These are phyloP conservation scores for Beauveria bassiana DNA, from an alignment of 2,329 filamentous ascomycete genomes.

Conservation along the genomic window DNA sequence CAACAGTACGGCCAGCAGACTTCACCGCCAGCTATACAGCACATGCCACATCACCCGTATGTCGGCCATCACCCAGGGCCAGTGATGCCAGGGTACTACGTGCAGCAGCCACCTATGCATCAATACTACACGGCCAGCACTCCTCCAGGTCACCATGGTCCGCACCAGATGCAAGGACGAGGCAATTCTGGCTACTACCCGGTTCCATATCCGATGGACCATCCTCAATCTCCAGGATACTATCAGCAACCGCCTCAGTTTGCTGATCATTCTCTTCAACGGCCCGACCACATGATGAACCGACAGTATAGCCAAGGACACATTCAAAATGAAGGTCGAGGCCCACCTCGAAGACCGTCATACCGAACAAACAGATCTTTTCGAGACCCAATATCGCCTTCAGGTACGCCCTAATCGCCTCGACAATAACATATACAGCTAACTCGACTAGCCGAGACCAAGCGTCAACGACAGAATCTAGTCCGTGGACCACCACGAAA, in stretches of 20 bases:
- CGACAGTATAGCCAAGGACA: conserved; percentile 1
- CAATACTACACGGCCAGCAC: conserved; percentile 30
- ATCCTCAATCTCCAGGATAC: conserved; percentile 31
- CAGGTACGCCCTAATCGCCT: neutral
- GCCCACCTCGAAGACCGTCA: neutral
- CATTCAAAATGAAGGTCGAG: neutral
- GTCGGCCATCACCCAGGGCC: conserved; percentile 23
- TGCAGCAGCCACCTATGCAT: conserved; percentile 31
- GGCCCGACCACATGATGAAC: neutral
- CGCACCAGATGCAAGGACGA: conserved; percentile 23
- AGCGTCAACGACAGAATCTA: neutral
- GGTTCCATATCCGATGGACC: conserved; percentile 22
- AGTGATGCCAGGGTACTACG: conserved; percentile 32
- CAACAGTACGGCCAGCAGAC: conserved; percentile 22
- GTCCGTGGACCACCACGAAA: conserved; percentile 45
- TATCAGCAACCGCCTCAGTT: conserved; percentile 29
- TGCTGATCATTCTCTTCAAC: conserved; percentile 19
- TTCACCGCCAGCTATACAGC: conserved; percentile 22
- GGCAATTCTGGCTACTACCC: conserved; percentile 29
- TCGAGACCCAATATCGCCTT: neutral
- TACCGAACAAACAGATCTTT: conserved; percentile 1
- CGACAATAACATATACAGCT: neutral
- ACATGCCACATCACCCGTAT: conserved; percentile 26
- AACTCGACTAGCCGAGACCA: neutral
- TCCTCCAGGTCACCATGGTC: conserved; percentile 25